Evolutionary conservation across 805 yeast species (phyloP).

Genomic region (Hanseniaspora valbyensis): DNA sequence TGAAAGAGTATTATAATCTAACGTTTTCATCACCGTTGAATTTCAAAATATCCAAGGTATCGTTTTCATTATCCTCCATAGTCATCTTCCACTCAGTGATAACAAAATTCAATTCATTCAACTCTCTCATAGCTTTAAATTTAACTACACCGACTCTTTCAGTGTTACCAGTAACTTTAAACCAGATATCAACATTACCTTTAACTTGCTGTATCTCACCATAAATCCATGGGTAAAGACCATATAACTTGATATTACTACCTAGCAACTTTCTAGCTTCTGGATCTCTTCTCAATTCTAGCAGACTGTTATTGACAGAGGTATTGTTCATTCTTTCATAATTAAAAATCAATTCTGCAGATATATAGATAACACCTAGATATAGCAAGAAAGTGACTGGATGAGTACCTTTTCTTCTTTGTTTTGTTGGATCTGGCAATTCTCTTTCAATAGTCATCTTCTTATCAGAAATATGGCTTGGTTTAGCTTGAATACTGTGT

Average conservation of each 20-base stretch:
- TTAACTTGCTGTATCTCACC: constrained; percentile 77
- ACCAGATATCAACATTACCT: constrained; percentile 66
- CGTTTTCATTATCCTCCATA: constrained; percentile 37
- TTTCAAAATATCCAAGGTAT: constrained; percentile 31
- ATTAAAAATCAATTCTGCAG: constrained; percentile 65
- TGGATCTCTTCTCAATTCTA: constrained; percentile 68
- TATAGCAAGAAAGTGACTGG: constrained; percentile 42
- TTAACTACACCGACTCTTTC: constrained; percentile 41
- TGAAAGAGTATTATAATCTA: constrained; percentile 6
- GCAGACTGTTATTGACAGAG: constrained; percentile 72
- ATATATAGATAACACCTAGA: constrained; percentile 40
- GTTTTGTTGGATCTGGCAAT: constrained; percentile 56
- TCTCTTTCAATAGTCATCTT: constrained; percentile 55
- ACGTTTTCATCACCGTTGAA: constrained; percentile 34
- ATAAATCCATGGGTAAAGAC: constrained; percentile 72
- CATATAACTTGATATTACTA: constrained; percentile 58
- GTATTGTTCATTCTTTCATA: constrained; percentile 90
- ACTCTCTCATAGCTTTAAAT: constrained; percentile 61
- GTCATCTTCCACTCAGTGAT: constrained; percentile 55
- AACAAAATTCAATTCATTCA: constrained; percentile 44
- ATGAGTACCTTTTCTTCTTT: constrained; percentile 33
- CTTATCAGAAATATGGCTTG: not conserved
- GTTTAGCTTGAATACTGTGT: not conserved
- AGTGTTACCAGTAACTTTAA: constrained; percentile 58
- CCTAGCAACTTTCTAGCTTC: constrained; percentile 57